Percentiles rank a stretch among this genome's conserved stretches.
phyloP scores from a whole-genome alignment of 1,284 basidiomycete genomes.

The Rhodotorula sp. region DNA sequence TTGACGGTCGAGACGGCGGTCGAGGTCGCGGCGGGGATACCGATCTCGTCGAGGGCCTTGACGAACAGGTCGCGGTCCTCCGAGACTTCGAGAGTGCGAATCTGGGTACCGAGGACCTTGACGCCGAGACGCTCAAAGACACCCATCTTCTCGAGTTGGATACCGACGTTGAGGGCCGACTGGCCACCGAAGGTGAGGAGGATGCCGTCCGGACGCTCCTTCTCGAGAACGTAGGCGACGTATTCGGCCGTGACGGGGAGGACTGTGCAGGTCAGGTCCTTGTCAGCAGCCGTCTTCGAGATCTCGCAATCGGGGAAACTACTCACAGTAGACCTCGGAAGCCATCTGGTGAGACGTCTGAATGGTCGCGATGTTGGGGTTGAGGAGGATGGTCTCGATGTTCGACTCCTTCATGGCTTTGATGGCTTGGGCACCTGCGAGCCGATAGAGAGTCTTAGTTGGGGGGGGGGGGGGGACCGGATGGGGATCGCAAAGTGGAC shows the following conservation, averaged over 20 bases:
- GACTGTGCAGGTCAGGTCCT: conserved; percentile 49
- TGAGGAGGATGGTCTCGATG: conserved; percentile 84
- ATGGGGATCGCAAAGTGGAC: background rate
- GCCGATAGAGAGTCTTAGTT: background rate
- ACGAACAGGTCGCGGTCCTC: conserved; percentile 98
- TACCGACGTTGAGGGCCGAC: conserved; percentile 96
- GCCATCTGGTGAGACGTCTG: conserved; percentile 90
- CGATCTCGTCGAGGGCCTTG: conserved; percentile 95
- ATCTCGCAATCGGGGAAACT: no score
- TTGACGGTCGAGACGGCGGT: conserved; percentile 96
- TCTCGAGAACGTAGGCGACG: conserved; percentile 97
- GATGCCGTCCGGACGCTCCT: conserved; percentile 96
- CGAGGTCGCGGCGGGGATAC: conserved; percentile 95
- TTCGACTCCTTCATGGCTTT: conserved; percentile 97
- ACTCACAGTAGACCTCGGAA: conserved; percentile 80
- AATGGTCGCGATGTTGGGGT: conserved; percentile 97
- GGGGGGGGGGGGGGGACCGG: background rate
- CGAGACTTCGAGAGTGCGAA: conserved; percentile 89
- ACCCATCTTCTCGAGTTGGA: conserved; percentile 97
- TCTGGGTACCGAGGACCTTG: conserved; percentile 92
- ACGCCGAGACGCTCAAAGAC: conserved; percentile 91
- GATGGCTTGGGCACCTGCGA: conserved; percentile 80
- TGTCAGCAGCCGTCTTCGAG: background rate
- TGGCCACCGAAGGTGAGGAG: conserved; percentile 98
- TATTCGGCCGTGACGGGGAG: conserved; percentile 95